Base-by-base conservation (phyloP, 78 protist species). In the Dictyostelium purpureum region DNA sequence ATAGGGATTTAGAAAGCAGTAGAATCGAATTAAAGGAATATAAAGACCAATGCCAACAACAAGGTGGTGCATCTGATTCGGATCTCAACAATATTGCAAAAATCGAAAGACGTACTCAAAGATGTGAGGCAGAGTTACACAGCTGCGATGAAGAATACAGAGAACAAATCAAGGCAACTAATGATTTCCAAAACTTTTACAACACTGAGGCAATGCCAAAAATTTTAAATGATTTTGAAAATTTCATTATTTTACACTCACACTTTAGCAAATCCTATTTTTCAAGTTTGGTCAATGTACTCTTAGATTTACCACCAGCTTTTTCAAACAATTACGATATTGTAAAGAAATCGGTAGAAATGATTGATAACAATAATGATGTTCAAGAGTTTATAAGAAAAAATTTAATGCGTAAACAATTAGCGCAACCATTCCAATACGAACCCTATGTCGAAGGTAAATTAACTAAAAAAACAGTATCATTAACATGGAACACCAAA, bases 101-200 rank as follows among this genome's bases (percentile, higher is more conserved):
- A 37, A 31, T 85, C 7, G 65, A 71, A 33, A 31, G 78, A 59
- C 66, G 35, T 54, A 11, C 31, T 33, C 81, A 75, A 75, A 54
- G 47, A 16, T 35, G 61, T 12, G 92, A 85, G 26, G 5, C 14
- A 1, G 92, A 85, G 14, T 45, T 38, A 18, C 31, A 59, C 0
- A 18, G 9, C 6, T 19, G 24, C 26, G 92, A 85, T 47, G 92
- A 85, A 35, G 92, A 85, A 47, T 85, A 85, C 33, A 45, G 54
- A 28, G 92, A 85, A 26, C 92, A 85, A 33, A 85, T 85, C n/a
- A 85, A 85, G 40, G 92, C 92, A 33, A 85, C 92, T 0, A 85
- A 85, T 35, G 92, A 85, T 85, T 85, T 85, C 42, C 92, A 85
- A 59, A 19, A 85, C 47, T 45, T 85, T 18, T 85, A 73, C 40